Evolutionary conservation across 1,139 yeast species (phyloP).

Genomic region (Diutina sp.): DNA sequence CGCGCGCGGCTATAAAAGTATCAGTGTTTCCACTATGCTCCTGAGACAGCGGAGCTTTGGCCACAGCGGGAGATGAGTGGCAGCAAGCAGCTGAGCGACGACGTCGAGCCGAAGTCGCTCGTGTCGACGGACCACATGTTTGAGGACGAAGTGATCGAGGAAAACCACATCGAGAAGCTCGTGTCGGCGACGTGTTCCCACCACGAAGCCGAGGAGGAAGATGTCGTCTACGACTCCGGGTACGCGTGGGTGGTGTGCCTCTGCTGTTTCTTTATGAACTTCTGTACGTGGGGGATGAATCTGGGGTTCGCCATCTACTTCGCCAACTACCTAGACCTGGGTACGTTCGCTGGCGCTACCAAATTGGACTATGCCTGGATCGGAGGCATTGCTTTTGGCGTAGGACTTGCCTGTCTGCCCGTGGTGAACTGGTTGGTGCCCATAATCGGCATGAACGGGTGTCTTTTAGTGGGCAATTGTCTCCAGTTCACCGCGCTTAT

Average conservation of each 20-base stretch:
- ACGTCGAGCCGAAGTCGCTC: background rate
- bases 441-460: constrained; percentile 22
- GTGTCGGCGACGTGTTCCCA: background rate
- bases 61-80: background rate
- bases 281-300: constrained; percentile 41
- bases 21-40: background rate
- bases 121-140: background rate
- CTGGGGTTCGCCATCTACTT: constrained; percentile 43
- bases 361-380: constrained; percentile 27
- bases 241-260: constrained; percentile 36
- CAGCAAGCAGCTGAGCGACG: background rate
- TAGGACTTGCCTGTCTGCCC: constrained; percentile 23
- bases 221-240: constrained; percentile 22
- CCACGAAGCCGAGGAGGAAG: background rate
- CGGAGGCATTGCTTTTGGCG: constrained; percentile 30
- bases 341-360: constrained; percentile 26
- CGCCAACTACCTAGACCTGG: constrained; percentile 24
- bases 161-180: background rate
- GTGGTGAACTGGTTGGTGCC: constrained; percentile 27
- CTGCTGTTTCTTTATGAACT: constrained; percentile 27
- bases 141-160: background rate
- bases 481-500: constrained; percentile 37
- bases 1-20: background rate
- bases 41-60: no score
- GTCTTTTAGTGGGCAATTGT: constrained; percentile 29